A percentile compares a stretch with the other conserved stretches of the same genome.
Evolutionary conservation across 2,329 filamentous ascomycete species (phyloP).

Genomic region (Bipolaris cookei): DNA sequence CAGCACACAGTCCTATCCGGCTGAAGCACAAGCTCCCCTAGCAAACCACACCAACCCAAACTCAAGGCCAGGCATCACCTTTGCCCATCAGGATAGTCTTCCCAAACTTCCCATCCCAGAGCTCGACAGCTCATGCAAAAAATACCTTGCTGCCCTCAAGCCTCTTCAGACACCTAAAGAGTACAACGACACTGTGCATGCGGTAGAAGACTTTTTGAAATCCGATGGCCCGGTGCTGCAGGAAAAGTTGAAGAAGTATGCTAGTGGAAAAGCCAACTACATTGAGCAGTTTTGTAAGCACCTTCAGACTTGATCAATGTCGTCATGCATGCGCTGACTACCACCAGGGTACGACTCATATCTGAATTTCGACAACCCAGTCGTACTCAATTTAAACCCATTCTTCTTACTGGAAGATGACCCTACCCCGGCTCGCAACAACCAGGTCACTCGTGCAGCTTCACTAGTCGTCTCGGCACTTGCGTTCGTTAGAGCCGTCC

Average conservation of each 20-base stretch:
- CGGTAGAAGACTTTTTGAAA: constrained; percentile 82
- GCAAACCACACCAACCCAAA: constrained; percentile 59
- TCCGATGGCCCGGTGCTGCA: constrained; percentile 84
- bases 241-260: constrained; percentile 88
- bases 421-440: constrained; percentile 92
- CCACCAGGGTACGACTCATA: constrained; percentile 94
- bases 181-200: constrained; percentile 79
- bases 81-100: constrained; percentile 84
- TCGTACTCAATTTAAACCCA: constrained; percentile 95
- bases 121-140: constrained; percentile 76
- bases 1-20: constrained; percentile 55
- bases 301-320: constrained; percentile 7
- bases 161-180: constrained; percentile 83
- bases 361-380: constrained; percentile 95
- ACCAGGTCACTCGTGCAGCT: constrained; percentile 92
- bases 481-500: constrained; percentile 89
- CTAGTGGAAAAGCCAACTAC: constrained; percentile 88
- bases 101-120: constrained; percentile 94
- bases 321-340: constrained; percentile 29
- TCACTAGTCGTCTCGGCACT: constrained; percentile 89
- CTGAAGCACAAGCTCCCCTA: constrained; percentile 56
- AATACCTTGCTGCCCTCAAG: constrained; percentile 78
- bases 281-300: constrained; percentile 97
- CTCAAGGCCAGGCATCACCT: constrained; percentile 78
- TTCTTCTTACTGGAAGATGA: constrained; percentile 98